phyloP scores from a whole-genome alignment of 2,329 filamentous ascomycete genomes.

The Coleophoma eucalyptorum region DNA sequence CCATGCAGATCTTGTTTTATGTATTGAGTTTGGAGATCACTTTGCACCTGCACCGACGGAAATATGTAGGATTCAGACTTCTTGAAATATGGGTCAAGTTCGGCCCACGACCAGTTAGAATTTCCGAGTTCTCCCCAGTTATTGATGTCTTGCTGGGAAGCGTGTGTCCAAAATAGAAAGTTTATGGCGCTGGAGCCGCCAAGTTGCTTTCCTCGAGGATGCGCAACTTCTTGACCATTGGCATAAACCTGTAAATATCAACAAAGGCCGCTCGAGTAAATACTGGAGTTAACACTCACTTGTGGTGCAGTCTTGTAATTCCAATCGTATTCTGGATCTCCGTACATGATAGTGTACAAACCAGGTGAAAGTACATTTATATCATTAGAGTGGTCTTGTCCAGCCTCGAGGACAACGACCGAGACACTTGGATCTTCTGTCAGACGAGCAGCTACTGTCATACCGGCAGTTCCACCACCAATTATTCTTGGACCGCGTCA shows the following conservation, averaged over 20 bases:
- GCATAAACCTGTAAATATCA: background rate
- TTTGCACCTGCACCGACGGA: background rate
- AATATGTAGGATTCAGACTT: constrained; percentile 25
- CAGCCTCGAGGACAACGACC: constrained; percentile 35
- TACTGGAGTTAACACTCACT: constrained; percentile 14
- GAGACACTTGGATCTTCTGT: constrained; percentile 9
- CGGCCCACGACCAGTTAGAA: constrained; percentile 33
- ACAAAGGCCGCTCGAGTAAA: background rate
- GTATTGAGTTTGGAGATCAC: background rate
- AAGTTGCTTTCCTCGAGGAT: constrained; percentile 28
- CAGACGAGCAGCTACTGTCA: constrained; percentile 12
- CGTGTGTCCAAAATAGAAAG: constrained; percentile 21
- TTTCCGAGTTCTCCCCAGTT: constrained; percentile 35
- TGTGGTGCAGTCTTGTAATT: constrained; percentile 29
- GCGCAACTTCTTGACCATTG: constrained; percentile 1
- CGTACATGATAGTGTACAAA: constrained; percentile 22
- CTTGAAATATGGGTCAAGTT: constrained; percentile 34
- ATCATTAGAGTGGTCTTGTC: constrained; percentile 27
- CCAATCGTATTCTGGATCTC: constrained; percentile 32
- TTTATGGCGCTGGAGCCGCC: constrained; percentile 32
- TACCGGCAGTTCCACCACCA: background rate
- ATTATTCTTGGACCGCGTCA: background rate
- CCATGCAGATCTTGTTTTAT: constrained; percentile 4
- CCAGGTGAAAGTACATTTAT: constrained; percentile 30
- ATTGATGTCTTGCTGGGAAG: constrained; percentile 26